phyloP scores from a whole-genome alignment of 768 basidiomycete species.

The Lactarius hatsudake region DNA sequence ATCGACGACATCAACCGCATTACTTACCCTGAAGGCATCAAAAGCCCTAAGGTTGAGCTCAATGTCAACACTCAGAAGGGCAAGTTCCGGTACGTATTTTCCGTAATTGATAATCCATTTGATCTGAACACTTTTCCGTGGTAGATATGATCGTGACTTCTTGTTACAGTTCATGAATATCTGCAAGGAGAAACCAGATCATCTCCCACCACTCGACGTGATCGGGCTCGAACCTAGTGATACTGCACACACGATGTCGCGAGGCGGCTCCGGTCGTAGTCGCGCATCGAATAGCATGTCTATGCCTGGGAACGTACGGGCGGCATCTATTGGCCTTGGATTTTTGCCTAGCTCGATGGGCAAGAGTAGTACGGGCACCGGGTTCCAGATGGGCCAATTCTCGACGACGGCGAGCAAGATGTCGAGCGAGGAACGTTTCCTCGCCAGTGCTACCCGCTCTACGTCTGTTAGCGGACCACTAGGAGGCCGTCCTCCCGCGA shows the following conservation, averaged over 20 bases:
- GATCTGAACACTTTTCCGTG: slow-evolving; percentile 7
- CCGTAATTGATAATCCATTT: neutral
- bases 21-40: slow-evolving; percentile 78
- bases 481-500: slow-evolving; percentile 49
- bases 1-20: slow-evolving; percentile 81
- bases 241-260: slow-evolving; percentile 46
- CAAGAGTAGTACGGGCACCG: slow-evolving; percentile 34
- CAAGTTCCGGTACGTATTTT: slow-evolving; percentile 69
- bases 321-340: slow-evolving; percentile 52
- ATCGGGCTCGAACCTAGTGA: slow-evolving; percentile 85
- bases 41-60: slow-evolving; percentile 79
- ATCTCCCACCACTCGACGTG: slow-evolving; percentile 82
- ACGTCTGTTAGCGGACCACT: slow-evolving; percentile 57
- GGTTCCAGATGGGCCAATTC: slow-evolving; percentile 71
- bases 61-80: slow-evolving; percentile 82
- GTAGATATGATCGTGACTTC: slow-evolving; percentile 95
- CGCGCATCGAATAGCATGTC: slow-evolving; percentile 47
- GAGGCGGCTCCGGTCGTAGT: slow-evolving; percentile 65
- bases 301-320: slow-evolving; percentile 41
- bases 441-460: slow-evolving; percentile 44
- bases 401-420: slow-evolving; percentile 52
- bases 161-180: slow-evolving; percentile 92
- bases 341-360: slow-evolving; percentile 35
- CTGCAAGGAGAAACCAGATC: slow-evolving; percentile 94
- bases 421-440: slow-evolving; percentile 69